Base-by-base conservation (phyloP, 495 filamentous ascomycete species). In the Astrocystis sublimbata region DNA sequence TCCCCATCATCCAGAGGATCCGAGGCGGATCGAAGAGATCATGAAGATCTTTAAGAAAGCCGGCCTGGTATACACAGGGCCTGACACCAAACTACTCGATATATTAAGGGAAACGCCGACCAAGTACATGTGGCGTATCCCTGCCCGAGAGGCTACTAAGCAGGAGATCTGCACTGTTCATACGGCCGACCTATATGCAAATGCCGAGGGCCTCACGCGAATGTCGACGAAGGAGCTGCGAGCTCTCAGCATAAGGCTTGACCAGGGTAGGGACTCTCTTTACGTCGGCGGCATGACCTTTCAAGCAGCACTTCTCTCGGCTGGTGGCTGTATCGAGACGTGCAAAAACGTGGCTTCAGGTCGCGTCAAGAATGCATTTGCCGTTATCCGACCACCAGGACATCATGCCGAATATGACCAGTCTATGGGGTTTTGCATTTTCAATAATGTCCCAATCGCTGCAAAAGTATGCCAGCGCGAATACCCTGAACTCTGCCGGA, bases 371-470 rank as follows among this genome's bases (percentile, higher is more conserved):
- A 98, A 98, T 69, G 91, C 91, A 2, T 93, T 98, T 67, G 94
- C 94, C 0, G 87, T 98, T 13, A 94, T 98, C 61, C 86, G 94
- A 41, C 94, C 94, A 2, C 94, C 94, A 0, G 96, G 94, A 2
- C 94, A 98, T 66, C 94, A 98, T 75, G 96, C 94, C 1, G 96
- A 98, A 69, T 83, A 82, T 51, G 82, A 93, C 65, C 78, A 83
- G 13, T 81, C 94, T 6, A 92, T 94, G 85, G 94, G 94, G 0
- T 98, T 98, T 71, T 98, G 94, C 73, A 77, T 98, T 15, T 97
- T 97, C 72, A 96, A 99, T 75, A 99, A 99, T 75, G 96, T 97
- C 10, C 89, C 89, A 30, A 88, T 99, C 55, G 92, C 92, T 1
- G 88, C 92, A 8, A 87, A 85, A 54, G 89, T 93, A 47, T 96